Percentiles rank a stretch among this genome's conserved stretches.
Evolutionary conservation across 352 stramenopile genomes (phyloP).

Genomic region (Globisporangium emineosum): DNA sequence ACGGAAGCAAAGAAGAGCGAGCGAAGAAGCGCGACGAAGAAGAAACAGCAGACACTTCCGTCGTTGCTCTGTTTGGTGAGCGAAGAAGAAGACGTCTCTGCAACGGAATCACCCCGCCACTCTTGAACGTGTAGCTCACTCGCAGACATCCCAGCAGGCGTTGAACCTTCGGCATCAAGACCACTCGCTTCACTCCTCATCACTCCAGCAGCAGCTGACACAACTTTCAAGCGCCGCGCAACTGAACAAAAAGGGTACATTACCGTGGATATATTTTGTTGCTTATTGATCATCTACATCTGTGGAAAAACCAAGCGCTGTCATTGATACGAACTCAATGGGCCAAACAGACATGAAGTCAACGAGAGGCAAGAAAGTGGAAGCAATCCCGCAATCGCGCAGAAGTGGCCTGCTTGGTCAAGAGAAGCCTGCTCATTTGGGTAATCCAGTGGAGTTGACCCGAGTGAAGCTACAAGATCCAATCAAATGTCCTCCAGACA

Average conservation of each 20-base stretch:
- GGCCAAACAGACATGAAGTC: constrained; percentile 34
- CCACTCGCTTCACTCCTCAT: not conserved
- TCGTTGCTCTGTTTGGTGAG: constrained; percentile 1
- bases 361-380: constrained; percentile 26
- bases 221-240: not conserved
- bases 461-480: constrained; percentile 60
- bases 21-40: constrained; percentile 6
- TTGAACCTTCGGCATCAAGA: not conserved
- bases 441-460: constrained; percentile 46
- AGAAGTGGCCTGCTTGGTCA: constrained; percentile 16
- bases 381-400: constrained; percentile 4
- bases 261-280: constrained; percentile 7
- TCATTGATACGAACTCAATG: constrained; percentile 12
- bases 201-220: not conserved
- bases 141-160: not conserved
- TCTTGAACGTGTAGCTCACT: not conserved
- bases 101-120: not conserved
- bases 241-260: constrained; percentile 10
- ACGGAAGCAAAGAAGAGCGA: constrained; percentile 13
- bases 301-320: constrained; percentile 1
- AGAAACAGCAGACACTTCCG: not conserved
- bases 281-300: constrained; percentile 4
- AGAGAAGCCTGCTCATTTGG: constrained; percentile 39
- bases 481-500: constrained; percentile 27
- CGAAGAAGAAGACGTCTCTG: not conserved